Evolutionary conservation across 163 green algal species (phyloP).

Genomic region (Scenedesmus sp.): DNA sequence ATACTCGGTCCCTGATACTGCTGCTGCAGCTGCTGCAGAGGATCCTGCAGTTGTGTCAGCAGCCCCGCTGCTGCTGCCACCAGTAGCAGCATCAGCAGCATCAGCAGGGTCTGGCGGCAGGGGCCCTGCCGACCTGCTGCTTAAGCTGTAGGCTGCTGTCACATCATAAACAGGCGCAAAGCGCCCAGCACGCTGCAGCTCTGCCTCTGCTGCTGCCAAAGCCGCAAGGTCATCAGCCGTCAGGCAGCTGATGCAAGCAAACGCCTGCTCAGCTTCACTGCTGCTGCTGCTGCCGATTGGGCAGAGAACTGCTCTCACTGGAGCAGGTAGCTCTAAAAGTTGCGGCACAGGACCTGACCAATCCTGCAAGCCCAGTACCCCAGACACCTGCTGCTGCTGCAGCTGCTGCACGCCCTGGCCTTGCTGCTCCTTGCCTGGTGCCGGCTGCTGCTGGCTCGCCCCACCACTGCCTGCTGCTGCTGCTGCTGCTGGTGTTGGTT

Average conservation of each 20-base stretch:
- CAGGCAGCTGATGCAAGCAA: slow-evolving; percentile 48
- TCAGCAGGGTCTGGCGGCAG: background rate
- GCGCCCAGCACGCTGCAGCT: slow-evolving; percentile 33
- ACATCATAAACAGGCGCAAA: slow-evolving; percentile 48
- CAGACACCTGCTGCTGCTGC: background rate
- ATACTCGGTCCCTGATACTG: background rate
- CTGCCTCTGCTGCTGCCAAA: slow-evolving; percentile 37
- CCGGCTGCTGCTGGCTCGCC: background rate
- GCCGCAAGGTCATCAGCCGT: slow-evolving; percentile 37
- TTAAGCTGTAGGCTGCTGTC: slow-evolving; percentile 23
- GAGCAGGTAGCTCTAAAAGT: background rate
- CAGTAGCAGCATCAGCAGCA: background rate
- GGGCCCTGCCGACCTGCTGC: slow-evolving; percentile 11
- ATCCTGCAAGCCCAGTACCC: background rate
- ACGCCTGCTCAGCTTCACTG: background rate
- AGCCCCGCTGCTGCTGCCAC: background rate
- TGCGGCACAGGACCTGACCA: slow-evolving; percentile 12
- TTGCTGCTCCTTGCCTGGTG: background rate
- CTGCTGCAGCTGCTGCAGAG: background rate
- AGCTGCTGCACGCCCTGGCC: slow-evolving; percentile 4
- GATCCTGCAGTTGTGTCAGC: background rate
- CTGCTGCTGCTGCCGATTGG: background rate
- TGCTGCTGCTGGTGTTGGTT: slow-evolving; percentile 3
- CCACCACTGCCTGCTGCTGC: background rate
- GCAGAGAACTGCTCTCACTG: background rate